Evolutionary conservation across 257 asterid genomes (phyloP).

Genomic region (Ajuga chamaepitys): DNA sequence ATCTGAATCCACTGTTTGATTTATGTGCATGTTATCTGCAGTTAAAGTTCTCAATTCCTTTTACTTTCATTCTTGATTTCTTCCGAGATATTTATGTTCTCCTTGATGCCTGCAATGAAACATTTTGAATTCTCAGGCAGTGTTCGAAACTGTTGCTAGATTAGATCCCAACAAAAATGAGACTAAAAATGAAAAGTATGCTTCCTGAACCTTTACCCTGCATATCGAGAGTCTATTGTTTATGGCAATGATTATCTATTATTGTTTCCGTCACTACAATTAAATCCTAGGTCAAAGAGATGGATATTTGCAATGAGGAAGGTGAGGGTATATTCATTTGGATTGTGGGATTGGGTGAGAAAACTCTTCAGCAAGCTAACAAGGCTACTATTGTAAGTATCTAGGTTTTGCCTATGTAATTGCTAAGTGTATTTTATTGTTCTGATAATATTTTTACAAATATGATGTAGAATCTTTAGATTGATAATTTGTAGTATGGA

Average conservation of each 20-base stretch:
- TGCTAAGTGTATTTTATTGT: no score
- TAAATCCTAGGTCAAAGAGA: constrained; percentile 13
- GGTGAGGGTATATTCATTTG: no score
- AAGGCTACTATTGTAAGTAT: no score
- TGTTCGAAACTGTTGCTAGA: constrained; percentile 83
- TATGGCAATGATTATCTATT: constrained; percentile 13
- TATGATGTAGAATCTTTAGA: no score
- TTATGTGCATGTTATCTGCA: no score
- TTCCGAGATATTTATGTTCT: neutral
- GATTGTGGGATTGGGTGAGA: no score
- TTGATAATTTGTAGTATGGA: no score
- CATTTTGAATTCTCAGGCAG: constrained; percentile 51
- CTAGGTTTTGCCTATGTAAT: no score
- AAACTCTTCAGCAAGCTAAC: no score
- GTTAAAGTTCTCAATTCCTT: neutral
- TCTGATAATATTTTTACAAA: no score
- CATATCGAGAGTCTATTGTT: constrained; percentile 9
- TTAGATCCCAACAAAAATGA: constrained; percentile 76
- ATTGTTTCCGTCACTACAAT: constrained; percentile 1
- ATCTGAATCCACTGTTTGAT: neutral
- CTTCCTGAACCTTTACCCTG: constrained; percentile 13
- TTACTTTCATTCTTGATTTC: neutral
- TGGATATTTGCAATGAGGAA: no score
- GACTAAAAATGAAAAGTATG: constrained; percentile 69
- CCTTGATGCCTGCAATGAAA: constrained; percentile 17